Percentiles rank a stretch among this genome's conserved stretches.
These are phyloP conservation scores for Lactuca sativa DNA, from an alignment of 129 eudicot genomes.

Conservation along the genomic window DNA sequence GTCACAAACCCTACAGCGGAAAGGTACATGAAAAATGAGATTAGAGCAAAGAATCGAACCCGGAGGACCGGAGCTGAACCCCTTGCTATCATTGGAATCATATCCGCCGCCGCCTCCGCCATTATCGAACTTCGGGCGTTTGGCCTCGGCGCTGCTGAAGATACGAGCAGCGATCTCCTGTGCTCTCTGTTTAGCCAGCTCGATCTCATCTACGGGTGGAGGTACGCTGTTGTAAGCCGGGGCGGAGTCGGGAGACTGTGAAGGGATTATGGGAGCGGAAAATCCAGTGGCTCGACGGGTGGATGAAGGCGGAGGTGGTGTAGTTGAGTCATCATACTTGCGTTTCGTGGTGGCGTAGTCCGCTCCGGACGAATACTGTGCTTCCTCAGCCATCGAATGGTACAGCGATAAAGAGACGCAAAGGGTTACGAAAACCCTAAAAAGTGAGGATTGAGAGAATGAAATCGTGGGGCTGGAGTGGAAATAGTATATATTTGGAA, in stretches of 20 bases:
- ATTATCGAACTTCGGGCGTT: conserved; percentile 79
- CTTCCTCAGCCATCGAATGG: conserved; percentile 71
- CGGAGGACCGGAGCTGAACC: conserved; percentile 43
- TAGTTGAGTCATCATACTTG: conserved; percentile 71
- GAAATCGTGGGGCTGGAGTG: conserved; percentile 5
- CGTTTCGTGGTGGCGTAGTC: conserved; percentile 59
- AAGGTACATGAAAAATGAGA: background rate
- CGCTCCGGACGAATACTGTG: conserved; percentile 46
- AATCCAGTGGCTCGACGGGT: conserved; percentile 73
- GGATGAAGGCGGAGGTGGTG: conserved; percentile 49
- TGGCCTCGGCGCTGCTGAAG: conserved; percentile 62
- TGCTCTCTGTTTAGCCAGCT: conserved; percentile 63
- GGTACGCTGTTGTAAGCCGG: conserved; percentile 48
- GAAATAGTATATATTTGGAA: conserved; percentile 12
- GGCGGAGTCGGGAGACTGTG: conserved; percentile 52
- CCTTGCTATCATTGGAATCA: conserved; percentile 45
- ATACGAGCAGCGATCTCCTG: conserved; percentile 76
- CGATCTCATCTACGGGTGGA: conserved; percentile 58
- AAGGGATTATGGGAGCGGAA: conserved; percentile 59
- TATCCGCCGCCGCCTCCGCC: conserved; percentile 63
- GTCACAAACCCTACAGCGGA: conserved; percentile 23
- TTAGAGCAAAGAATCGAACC: conserved; percentile 32
- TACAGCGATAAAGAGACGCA: conserved; percentile 4
- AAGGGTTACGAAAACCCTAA: conserved; percentile 51
- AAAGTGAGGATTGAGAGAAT: conserved; percentile 13